Base-by-base conservation (phyloP, 805 yeast genomes). In the Wickerhamiella azymoides region DNA sequence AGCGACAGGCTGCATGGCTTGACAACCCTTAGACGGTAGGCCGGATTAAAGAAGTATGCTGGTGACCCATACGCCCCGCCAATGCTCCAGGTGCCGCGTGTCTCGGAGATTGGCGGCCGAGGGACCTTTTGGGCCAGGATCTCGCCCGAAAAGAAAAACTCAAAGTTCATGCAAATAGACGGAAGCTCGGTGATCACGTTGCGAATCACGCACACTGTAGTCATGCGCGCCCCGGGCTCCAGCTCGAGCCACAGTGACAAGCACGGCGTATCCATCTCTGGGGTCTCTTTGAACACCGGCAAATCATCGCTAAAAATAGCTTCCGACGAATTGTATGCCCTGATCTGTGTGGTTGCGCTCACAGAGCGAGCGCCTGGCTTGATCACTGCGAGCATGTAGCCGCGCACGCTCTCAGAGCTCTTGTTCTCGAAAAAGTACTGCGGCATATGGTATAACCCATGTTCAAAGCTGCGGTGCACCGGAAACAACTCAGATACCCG, bases 181-280 rank as follows among this genome's bases (percentile, higher is more conserved):
- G 37, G 16, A 10, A 32, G 36, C 25, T 41, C 32, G 3, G 38
- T 18, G 10, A 41, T 24, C 10, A 26, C 32, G 16, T 41, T 38
- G 11, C 35, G 25, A 13, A 41, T 21, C 24, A 33, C 25, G 25
- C 32, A 27, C 14, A 33, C 39, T 7, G 33, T 10, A 24, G 24
- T 18, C 8, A 41, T 2, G 19, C 26, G 26, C 16, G n/a, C 16
- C 2, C 18, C 25, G 14, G 40, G 36, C 16, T 14, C 40, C n/a
- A 42, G 27, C 27, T 32, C 28, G 2, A 36, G 14, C 27, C n/a
- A 21, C 8, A 36, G 19, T 6, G 45, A 36, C 18, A 26, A n/a
- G 40, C 45, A 40, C 19, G 21, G 18, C 13, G 38, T 39, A 27
- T 28, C 36, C 5, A 25, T 40, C 35, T 45, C 43, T 8, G 41